phyloP scores from a whole-genome alignment of 2,329 filamentous ascomycete species.

The Verticillium albo-atrum region DNA sequence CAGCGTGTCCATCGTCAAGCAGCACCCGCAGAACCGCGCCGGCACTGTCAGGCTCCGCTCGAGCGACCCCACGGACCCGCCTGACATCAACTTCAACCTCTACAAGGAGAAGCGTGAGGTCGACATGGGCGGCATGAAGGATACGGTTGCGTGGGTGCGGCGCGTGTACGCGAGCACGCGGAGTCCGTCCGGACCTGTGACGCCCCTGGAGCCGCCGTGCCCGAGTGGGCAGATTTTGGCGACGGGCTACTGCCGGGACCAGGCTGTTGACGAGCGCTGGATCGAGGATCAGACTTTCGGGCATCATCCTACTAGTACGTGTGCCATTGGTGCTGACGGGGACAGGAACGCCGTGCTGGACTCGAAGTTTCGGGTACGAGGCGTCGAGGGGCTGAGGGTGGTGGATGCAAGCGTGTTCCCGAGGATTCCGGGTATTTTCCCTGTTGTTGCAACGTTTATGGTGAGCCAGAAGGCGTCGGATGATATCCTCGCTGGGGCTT shows the following conservation, averaged over 20 bases:
- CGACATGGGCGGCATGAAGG: constrained; percentile 39
- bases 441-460: constrained; percentile 52
- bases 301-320: constrained; percentile 51
- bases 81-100: constrained; percentile 54
- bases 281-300: constrained; percentile 41
- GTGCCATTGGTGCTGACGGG: constrained; percentile 45
- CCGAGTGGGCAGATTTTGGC: constrained; percentile 10
- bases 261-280: constrained; percentile 36
- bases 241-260: constrained; percentile 19
- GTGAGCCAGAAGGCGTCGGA: constrained; percentile 59
- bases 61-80: constrained; percentile 53
- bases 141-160: constrained; percentile 33
- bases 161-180: constrained; percentile 14
- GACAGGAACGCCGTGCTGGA: constrained; percentile 52
- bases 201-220: constrained; percentile 14
- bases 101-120: constrained; percentile 31
- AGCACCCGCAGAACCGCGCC: constrained; percentile 29
- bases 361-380: constrained; percentile 44
- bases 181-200: constrained; percentile 13
- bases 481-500: constrained; percentile 34
- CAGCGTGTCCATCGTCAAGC: constrained; percentile 33
- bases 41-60: constrained; percentile 55
- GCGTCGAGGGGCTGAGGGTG: constrained; percentile 19
- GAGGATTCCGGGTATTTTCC: constrained; percentile 16
- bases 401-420: constrained; percentile 26